These are phyloP conservation scores for Trichophyton benhamiae DNA, from an alignment of 2,329 filamentous ascomycete genomes.

Conservation along the genomic window DNA sequence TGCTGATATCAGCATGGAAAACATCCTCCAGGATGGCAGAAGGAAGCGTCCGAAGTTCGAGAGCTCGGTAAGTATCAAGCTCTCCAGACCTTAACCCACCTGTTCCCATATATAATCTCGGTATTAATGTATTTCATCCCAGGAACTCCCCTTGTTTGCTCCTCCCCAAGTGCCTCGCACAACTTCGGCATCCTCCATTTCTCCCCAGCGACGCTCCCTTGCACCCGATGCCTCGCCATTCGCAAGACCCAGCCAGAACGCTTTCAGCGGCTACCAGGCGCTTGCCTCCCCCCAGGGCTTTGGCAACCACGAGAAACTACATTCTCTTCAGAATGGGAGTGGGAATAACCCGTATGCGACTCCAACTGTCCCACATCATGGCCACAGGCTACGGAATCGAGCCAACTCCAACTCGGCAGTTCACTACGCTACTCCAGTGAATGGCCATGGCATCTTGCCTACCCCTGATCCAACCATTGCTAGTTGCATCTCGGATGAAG, in stretches of 20 bases:
- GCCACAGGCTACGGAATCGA: slow-evolving; percentile 55
- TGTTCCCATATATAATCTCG: not conserved
- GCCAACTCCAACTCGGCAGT: slow-evolving; percentile 41
- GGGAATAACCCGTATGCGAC: slow-evolving; percentile 46
- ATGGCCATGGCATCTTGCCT: slow-evolving; percentile 55
- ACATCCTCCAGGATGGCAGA: slow-evolving; percentile 93
- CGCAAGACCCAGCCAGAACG: slow-evolving; percentile 61
- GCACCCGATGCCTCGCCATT: slow-evolving; percentile 62
- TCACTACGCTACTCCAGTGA: slow-evolving; percentile 28
- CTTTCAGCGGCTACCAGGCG: slow-evolving; percentile 63
- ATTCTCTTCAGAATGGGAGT: slow-evolving; percentile 24
- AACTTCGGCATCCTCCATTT: slow-evolving; percentile 95
- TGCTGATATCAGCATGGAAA: slow-evolving; percentile 94
- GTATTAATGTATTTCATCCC: slow-evolving; percentile 15
- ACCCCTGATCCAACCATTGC: slow-evolving; percentile 96
- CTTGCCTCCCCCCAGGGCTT: slow-evolving; percentile 79
- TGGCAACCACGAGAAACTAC: slow-evolving; percentile 37
- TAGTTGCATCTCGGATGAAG: slow-evolving; percentile 94
- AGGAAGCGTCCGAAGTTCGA: slow-evolving; percentile 91
- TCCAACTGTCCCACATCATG: slow-evolving; percentile 43
- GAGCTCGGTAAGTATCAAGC: slow-evolving; percentile 67
- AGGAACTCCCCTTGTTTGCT: slow-evolving; percentile 94
- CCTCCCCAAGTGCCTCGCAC: slow-evolving; percentile 87
- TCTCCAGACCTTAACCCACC: not conserved
- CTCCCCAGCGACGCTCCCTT: slow-evolving; percentile 71